Conservation (phyloP, 1,139 yeast genomes). For the Trichomonascaceae sp. region DNA sequence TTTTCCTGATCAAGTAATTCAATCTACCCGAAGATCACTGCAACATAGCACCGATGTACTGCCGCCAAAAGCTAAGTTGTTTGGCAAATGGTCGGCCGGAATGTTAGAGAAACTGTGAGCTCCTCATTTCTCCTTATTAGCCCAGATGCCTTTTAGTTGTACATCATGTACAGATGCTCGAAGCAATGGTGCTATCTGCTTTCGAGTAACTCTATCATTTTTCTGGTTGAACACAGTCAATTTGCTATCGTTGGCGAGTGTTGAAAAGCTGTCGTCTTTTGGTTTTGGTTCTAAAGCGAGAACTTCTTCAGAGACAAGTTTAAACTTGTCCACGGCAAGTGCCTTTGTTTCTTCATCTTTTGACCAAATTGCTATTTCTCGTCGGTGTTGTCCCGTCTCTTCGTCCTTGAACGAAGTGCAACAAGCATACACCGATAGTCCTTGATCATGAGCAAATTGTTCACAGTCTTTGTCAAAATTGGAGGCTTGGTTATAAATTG, state of each 20-base stretch:
- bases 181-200: constrained; percentile 70
- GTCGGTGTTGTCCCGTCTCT: constrained; percentile 39
- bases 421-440: constrained; percentile 50
- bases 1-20: constrained; percentile 30
- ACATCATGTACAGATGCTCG: constrained; percentile 24
- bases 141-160: constrained; percentile 13
- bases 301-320: constrained; percentile 31
- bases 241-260: not conserved
- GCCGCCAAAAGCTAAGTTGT: constrained; percentile 32
- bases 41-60: constrained; percentile 27
- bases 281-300: constrained; percentile 30
- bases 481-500: constrained; percentile 41
- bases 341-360: constrained; percentile 16
- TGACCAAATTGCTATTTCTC: constrained; percentile 50
- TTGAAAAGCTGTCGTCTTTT: not conserved
- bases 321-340: constrained; percentile 28
- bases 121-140: not conserved
- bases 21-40: constrained; percentile 30
- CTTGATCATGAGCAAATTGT: constrained; percentile 34
- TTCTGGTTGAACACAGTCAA: constrained; percentile 43
- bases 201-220: constrained; percentile 62
- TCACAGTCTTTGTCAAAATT: constrained; percentile 39
- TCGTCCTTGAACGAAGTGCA: constrained; percentile 55
- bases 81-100: constrained; percentile 34
- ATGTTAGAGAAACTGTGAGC: constrained; percentile 20